Base-by-base conservation (phyloP, 441 rosid genomes). In the Aleurites moluccanus region DNA sequence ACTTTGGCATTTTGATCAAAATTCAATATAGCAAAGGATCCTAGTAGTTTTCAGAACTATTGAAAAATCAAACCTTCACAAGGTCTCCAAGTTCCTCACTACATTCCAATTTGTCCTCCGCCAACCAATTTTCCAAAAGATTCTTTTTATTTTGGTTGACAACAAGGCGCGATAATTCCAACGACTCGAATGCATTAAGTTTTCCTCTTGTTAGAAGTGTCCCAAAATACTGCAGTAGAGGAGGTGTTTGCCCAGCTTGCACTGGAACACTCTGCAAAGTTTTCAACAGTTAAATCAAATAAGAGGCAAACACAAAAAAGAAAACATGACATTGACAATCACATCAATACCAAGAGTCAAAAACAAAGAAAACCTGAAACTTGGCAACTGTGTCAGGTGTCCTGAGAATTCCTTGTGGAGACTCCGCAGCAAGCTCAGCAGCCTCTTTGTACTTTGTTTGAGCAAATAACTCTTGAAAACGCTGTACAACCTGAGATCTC, bases 371-470 rank as follows among this genome's bases (percentile, higher is more conserved):
- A 65, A 97, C 99, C 99, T 97, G 99, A 84, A 97, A 97, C 80
- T 97, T 94, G 68, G 97, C 97, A 69, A 97, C 98, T 1, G 99
- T 97, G 63, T 97, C 99, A 44, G 99, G 99, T n/a, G 99, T 94
- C 23, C 99, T 91, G 33, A 97, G 93, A 74, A 97, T 85, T 66
- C 99, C 99, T 82, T 94, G 99, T 10, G 99, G 99, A 77, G 99
- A 94, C 80, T 97, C 99, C 61, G 99, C 99, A 80, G 99, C 99
- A 81, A 97, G 98, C 89, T 97, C 99, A 53, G 99, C 99, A 59
- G 99, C 99, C 85, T 94, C 99, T 81, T 97, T 97, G 81, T 97
- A 97, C 85, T 97, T 97, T 52, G 98, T 92, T 80, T 97, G 99
- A 78, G 99, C 91, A 89, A 97, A 97, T 64, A 94, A 82, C 82